A percentile compares a stretch with the other conserved stretches of the same genome.
phyloP scores from a whole-genome alignment of 2,329 filamentous ascomycete species.

The Aspergillus unguis region DNA sequence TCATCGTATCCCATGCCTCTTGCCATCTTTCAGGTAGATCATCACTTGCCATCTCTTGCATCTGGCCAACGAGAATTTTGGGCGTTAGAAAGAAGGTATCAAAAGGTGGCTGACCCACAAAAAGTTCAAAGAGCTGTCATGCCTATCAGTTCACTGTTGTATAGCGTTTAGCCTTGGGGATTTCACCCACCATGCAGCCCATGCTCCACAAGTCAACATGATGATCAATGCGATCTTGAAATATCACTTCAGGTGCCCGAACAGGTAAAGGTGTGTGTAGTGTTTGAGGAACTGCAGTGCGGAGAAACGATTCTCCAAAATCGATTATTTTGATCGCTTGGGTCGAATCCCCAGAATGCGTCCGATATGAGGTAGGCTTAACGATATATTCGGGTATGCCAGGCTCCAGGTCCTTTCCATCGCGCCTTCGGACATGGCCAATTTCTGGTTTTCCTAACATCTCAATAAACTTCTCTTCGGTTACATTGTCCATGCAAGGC shows the following conservation, averaged over 20 bases:
- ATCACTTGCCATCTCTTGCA: slow-evolving; percentile 35
- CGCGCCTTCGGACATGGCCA: slow-evolving; percentile 20
- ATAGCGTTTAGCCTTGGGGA: not conserved
- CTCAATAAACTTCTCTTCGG: slow-evolving; percentile 20
- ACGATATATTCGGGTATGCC: slow-evolving; percentile 27
- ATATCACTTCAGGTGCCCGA: slow-evolving; percentile 40
- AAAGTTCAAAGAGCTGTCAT: slow-evolving; percentile 38
- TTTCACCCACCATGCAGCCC: not conserved
- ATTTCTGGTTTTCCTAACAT: slow-evolving; percentile 27
- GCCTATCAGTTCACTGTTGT: slow-evolving; percentile 8
- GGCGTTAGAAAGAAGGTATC: slow-evolving; percentile 36
- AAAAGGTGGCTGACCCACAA: slow-evolving; percentile 39
- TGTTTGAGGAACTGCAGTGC: slow-evolving; percentile 19
- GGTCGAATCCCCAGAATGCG: slow-evolving; percentile 12
- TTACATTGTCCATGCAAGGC: slow-evolving; percentile 12
- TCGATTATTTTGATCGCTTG: slow-evolving; percentile 34
- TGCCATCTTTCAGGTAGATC: slow-evolving; percentile 37
- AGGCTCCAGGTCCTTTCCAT: slow-evolving; percentile 21
- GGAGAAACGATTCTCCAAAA: slow-evolving; percentile 39
- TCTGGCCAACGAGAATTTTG: slow-evolving; percentile 32
- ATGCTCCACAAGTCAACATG: not conserved
- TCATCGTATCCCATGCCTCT: slow-evolving; percentile 26
- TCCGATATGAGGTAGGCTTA: slow-evolving; percentile 11
- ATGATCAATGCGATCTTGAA: slow-evolving; percentile 31
- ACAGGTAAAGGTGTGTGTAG: slow-evolving; percentile 36